phyloP scores from a whole-genome alignment of 148 eudicot genomes.

The Simmondsia chinensis region DNA sequence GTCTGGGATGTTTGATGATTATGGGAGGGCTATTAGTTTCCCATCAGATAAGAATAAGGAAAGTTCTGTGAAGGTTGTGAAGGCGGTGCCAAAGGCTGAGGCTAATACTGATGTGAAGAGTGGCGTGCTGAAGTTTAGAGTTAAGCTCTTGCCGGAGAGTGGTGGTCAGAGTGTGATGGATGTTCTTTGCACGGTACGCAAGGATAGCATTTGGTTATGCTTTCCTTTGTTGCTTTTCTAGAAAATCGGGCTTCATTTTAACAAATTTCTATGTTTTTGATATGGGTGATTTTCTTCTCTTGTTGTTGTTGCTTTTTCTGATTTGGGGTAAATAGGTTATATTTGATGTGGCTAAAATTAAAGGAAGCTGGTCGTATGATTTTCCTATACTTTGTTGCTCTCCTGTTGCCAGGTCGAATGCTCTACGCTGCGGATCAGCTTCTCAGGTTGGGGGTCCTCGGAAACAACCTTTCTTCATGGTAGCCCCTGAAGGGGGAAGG shows the following conservation, averaged over 20 bases:
- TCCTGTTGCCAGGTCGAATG: too few species aligned
- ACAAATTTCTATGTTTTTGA: too few species aligned
- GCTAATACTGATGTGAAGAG: constrained; percentile 37
- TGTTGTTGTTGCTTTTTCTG: too few species aligned
- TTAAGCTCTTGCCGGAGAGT: constrained; percentile 79
- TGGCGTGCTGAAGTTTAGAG: constrained; percentile 84
- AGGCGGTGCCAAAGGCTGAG: constrained; percentile 77
- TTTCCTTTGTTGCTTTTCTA: neutral
- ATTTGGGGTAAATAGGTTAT: too few species aligned
- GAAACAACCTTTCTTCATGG: too few species aligned
- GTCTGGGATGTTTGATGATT: constrained; percentile 77
- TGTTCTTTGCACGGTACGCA: constrained; percentile 82
- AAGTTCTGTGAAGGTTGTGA: constrained; percentile 50
- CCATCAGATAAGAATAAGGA: constrained; percentile 24
- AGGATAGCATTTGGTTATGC: neutral
- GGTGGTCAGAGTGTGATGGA: constrained; percentile 72
- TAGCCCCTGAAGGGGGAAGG: too few species aligned
- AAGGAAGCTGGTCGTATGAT: too few species aligned
- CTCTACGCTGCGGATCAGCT: too few species aligned
- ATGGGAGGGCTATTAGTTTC: constrained; percentile 66
- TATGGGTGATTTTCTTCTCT: too few species aligned
- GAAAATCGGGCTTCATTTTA: neutral
- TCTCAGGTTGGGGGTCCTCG: too few species aligned
- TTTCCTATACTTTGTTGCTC: too few species aligned
- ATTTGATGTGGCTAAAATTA: too few species aligned